phyloP scores from a whole-genome alignment of 1,284 basidiomycete species.

The Ustilago curta region DNA sequence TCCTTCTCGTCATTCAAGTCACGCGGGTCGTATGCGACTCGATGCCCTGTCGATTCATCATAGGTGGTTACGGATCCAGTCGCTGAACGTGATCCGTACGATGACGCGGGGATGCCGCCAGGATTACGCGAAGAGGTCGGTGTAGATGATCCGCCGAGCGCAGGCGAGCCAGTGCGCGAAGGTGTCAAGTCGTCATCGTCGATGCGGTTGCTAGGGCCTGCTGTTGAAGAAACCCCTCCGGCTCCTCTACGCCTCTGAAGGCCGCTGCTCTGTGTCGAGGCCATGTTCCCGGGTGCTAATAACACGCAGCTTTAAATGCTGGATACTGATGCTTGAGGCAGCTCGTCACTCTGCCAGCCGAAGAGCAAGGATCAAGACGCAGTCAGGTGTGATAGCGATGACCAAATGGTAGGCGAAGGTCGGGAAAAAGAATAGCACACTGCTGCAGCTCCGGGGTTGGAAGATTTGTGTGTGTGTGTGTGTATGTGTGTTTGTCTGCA shows the following conservation, averaged over 20 bases:
- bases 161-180: constrained; percentile 40
- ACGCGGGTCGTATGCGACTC: constrained; percentile 90
- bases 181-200: constrained; percentile 36
- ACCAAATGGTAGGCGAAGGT: not conserved
- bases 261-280: constrained; percentile 35
- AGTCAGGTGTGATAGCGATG: not conserved
- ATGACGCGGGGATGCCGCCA: constrained; percentile 14
- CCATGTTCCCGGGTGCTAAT: constrained; percentile 16
- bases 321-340: not conserved
- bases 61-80: constrained; percentile 51
- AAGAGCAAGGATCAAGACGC: too few species aligned
- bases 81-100: constrained; percentile 43
- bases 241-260: constrained; percentile 45
- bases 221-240: constrained; percentile 25
- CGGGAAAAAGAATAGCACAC: too few species aligned
- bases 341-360: too few species aligned
- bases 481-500: not conserved
- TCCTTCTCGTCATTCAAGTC: constrained; percentile 85
- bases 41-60: constrained; percentile 52
- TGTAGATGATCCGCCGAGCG: constrained; percentile 24
- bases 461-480: constrained; percentile 11
- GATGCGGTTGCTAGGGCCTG: constrained; percentile 37
- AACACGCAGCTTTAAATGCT: not conserved
- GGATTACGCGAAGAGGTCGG: constrained; percentile 29
- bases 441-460: constrained; percentile 8